phyloP scores from a whole-genome alignment of 192 early-diverging fungal genomes.

The Backusella parvicylindrica region DNA sequence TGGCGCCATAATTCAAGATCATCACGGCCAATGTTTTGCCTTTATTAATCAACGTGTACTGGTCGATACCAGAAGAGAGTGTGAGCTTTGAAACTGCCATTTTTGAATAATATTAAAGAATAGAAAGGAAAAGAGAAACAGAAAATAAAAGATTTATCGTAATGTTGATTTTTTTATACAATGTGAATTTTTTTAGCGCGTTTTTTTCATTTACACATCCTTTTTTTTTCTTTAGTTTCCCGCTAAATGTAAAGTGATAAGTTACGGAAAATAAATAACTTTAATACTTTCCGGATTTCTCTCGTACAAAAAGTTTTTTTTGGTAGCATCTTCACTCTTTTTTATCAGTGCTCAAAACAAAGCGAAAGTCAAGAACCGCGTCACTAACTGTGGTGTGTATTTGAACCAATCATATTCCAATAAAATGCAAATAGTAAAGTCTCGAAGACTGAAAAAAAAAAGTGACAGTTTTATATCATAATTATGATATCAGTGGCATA shows the following conservation, averaged over 20 bases:
- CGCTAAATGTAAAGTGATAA: not conserved
- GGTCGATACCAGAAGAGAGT: conserved; percentile 23
- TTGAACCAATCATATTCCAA: not conserved
- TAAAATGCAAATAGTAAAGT: not conserved
- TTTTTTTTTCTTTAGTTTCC: not conserved
- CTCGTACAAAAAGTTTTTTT: not conserved
- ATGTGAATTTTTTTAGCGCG: conserved; percentile 9
- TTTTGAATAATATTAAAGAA: not conserved
- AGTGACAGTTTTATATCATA: not conserved
- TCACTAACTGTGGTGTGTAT: not conserved
- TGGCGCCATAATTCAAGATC: conserved; percentile 65
- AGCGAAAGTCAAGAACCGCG: not conserved
- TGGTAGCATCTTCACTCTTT: not conserved
- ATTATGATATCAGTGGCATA: not conserved
- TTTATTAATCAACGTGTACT: conserved; percentile 34
- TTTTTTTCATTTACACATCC: not conserved
- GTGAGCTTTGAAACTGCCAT: conserved; percentile 27
- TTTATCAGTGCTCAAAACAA: not conserved
- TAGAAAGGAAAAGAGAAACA: not conserved
- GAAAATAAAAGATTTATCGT: not conserved
- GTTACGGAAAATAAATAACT: not conserved
- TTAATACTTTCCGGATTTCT: not conserved
- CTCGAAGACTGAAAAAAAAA: not conserved
- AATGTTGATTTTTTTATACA: not conserved
- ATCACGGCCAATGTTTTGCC: conserved; percentile 31